Conservation (phyloP, 2,329 filamentous ascomycete species). For the Aspergillus sp. region DNA sequence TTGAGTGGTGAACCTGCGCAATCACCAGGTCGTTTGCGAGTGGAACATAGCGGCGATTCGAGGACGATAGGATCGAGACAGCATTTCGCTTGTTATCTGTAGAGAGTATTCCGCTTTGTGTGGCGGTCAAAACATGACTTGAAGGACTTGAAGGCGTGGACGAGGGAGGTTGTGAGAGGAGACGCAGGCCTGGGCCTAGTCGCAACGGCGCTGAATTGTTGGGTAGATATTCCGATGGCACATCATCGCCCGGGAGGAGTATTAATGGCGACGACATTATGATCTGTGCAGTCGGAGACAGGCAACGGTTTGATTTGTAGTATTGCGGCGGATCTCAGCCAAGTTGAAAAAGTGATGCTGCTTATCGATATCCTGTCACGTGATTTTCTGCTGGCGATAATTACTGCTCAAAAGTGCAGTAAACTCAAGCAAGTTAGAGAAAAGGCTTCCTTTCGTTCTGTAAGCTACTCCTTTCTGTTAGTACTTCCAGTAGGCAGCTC, state of each 20-base stretch:
- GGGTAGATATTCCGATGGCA: slow-evolving; percentile 67
- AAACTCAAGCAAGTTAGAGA: too few relatives aligned
- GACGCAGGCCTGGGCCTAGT: slow-evolving; percentile 78
- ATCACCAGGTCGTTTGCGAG: slow-evolving; percentile 82
- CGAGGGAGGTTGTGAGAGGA: slow-evolving; percentile 72
- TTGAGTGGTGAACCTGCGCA: slow-evolving; percentile 75
- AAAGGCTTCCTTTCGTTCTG: too few relatives aligned
- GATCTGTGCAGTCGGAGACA: not conserved
- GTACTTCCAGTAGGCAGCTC: too few relatives aligned
- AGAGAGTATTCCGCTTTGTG: slow-evolving; percentile 36
- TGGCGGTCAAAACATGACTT: slow-evolving; percentile 37
- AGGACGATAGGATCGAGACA: slow-evolving; percentile 35
- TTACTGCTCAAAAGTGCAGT: too few relatives aligned
- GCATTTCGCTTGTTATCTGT: slow-evolving; percentile 43
- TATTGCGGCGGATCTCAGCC: not conserved
- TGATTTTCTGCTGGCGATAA: not conserved
- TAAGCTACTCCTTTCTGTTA: too few relatives aligned
- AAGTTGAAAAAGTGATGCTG: slow-evolving; percentile 1
- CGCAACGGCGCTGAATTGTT: slow-evolving; percentile 68
- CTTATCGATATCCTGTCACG: slow-evolving; percentile 8
- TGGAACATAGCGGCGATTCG: slow-evolving; percentile 68
- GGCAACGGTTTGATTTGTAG: not conserved
- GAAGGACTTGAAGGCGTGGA: slow-evolving; percentile 55
- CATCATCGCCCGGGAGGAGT: slow-evolving; percentile 77
- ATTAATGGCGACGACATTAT: slow-evolving; percentile 61